phyloP scores from a whole-genome alignment of 352 stramenopile species.

The Pythium utonaiense region DNA sequence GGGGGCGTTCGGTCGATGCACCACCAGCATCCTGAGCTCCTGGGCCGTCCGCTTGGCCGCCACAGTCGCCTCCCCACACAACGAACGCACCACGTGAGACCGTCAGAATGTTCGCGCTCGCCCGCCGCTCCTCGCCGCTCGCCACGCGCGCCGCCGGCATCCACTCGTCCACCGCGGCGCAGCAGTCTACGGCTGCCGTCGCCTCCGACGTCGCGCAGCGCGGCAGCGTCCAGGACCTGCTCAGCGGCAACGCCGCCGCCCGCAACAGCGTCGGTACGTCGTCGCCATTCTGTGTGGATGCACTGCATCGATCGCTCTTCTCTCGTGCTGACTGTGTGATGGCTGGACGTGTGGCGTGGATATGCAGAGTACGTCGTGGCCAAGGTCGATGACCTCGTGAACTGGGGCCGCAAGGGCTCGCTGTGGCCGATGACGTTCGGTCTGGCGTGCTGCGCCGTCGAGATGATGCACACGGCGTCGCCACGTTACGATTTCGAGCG shows the following conservation, averaged over 20 bases:
- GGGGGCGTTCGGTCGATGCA: background rate
- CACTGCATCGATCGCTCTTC: background rate
- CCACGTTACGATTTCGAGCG: slow-evolving; percentile 98
- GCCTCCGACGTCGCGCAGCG: slow-evolving; percentile 39
- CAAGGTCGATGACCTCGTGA: slow-evolving; percentile 98
- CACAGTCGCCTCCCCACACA: background rate
- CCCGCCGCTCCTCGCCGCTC: slow-evolving; percentile 16
- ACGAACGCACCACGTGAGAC: background rate
- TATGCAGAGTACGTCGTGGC: slow-evolving; percentile 95
- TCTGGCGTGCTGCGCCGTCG: slow-evolving; percentile 98
- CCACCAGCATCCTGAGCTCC: slow-evolving; percentile 3
- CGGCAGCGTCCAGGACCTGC: slow-evolving; percentile 68
- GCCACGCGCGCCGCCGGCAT: slow-evolving; percentile 10
- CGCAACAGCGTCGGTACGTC: slow-evolving; percentile 76
- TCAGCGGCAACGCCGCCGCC: slow-evolving; percentile 60
- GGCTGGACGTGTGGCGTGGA: background rate
- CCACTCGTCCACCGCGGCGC: slow-evolving; percentile 25
- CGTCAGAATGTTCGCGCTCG: slow-evolving; percentile 24
- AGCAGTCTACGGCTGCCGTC: slow-evolving; percentile 22
- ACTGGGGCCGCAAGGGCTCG: slow-evolving; percentile 96
- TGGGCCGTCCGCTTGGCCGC: slow-evolving; percentile 9
- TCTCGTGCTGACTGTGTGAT: background rate
- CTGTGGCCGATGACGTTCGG: slow-evolving; percentile 99
- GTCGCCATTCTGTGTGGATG: too few relatives aligned
- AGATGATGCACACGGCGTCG: slow-evolving; percentile 96